Conservation (phyloP, 2,329 filamentous ascomycete species). For the Aspergillus sp. region DNA sequence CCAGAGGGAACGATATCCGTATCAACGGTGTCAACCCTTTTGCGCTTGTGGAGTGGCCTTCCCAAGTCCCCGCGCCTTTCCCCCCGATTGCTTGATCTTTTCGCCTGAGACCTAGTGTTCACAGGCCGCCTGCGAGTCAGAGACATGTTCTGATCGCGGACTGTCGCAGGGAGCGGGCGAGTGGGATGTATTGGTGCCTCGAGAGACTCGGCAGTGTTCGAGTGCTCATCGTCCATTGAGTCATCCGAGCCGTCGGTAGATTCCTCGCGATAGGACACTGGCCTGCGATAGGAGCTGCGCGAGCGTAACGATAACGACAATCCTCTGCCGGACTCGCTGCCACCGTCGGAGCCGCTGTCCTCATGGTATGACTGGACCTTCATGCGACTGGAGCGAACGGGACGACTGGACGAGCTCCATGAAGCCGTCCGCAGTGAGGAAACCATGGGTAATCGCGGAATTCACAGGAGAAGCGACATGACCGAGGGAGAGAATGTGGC, state of each 20-base stretch:
- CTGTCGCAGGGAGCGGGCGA: slow-evolving; percentile 6
- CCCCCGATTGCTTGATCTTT: slow-evolving; percentile 10
- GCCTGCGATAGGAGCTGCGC: slow-evolving; percentile 17
- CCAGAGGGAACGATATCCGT: slow-evolving; percentile 15
- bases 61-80: slow-evolving; percentile 12
- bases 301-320: slow-evolving; percentile 22
- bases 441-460: slow-evolving; percentile 24
- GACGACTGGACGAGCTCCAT: slow-evolving; percentile 14
- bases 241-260: slow-evolving; percentile 20
- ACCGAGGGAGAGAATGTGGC: not conserved
- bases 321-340: slow-evolving; percentile 8
- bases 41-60: slow-evolving; percentile 17
- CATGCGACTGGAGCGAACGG: slow-evolving; percentile 27
- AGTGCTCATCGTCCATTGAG: slow-evolving; percentile 3
- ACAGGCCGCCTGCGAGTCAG: slow-evolving; percentile 10
- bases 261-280: slow-evolving; percentile 25
- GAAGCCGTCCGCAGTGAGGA: slow-evolving; percentile 10
- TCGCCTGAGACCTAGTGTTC: slow-evolving; percentile 12
- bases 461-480: not conserved
- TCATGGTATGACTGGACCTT: slow-evolving; percentile 31
- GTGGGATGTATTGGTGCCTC: slow-evolving; percentile 3
- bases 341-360: slow-evolving; percentile 21
- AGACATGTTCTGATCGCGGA: slow-evolving; percentile 3
- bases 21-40: slow-evolving; percentile 13
- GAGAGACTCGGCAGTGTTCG: not conserved